Evolutionary conservation across 331 rosid species (phyloP), one percentile per base, ranked within the genome.

Genomic region (Acacia pycnantha): DNA sequence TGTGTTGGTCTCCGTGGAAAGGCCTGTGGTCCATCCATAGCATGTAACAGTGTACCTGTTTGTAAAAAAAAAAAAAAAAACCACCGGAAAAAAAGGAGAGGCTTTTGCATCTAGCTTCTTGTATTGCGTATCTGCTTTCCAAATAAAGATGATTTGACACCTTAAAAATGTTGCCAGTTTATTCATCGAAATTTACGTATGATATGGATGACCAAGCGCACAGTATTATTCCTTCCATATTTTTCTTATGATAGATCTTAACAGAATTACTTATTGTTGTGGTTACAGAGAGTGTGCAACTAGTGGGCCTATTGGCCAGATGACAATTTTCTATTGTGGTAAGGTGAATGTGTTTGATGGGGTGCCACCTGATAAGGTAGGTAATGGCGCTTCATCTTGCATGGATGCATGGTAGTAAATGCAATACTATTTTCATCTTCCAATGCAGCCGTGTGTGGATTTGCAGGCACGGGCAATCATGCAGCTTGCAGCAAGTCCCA

Each of bases 261-360:
- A 54, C 80, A 44, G 18, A 77, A 69, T 65, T 86, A 46, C 43
- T 70, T 84, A 77, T 70, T 83, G 66, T 85, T 83, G 62, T 90
- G 94, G 84, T 70, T 78, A 56, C 93, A 96, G 98, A 78, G 90
- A 78, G 10, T 85, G 91, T 70, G 87, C 86, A 83, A 76, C 88
- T 35, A 86, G 88, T 79, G 91, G 86, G 40, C 72, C 87, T 66
- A 64, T 82, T 85, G 93, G 89, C 78, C 97, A 96, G 86, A 89
- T 96, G 99, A 91, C 99, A 27, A 94, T 94, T 85, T 94, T 96
- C 95, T 96, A 92, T 86, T 84, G 95, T 43, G 99, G 99, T 79
- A 96, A 94, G 87, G 98, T 96, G 89, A 96, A 96, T 73, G 99
- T 96, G 76, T 96, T 91, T 74, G 95, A 96, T 78, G 94, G 94